phyloP scores from a whole-genome alignment of 306 rosid genomes.

The Boehmeria nivea region DNA sequence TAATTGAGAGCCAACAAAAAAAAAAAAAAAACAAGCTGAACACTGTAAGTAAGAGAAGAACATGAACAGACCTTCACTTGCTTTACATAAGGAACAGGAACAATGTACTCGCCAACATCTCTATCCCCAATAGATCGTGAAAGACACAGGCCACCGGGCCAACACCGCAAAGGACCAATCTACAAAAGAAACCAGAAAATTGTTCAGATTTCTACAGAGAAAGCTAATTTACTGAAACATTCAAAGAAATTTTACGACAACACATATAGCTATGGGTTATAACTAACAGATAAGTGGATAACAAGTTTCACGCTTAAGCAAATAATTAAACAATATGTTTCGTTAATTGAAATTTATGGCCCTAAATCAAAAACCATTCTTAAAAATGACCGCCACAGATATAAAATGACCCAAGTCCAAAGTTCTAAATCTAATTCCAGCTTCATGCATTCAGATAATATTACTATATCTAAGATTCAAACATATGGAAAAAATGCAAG shows the following conservation, averaged over 20 bases:
- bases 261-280: too few relatives aligned
- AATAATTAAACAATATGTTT: too few relatives aligned
- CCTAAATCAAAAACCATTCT: too few relatives aligned
- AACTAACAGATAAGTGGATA: too few relatives aligned
- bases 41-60: slow-evolving; percentile 7
- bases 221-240: too few relatives aligned
- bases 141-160: slow-evolving; percentile 99
- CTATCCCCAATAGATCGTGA: slow-evolving; percentile 94
- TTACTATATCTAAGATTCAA: background rate
- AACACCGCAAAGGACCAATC: slow-evolving; percentile 99
- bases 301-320: too few relatives aligned
- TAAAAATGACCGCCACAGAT: too few relatives aligned
- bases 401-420: too few relatives aligned
- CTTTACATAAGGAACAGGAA: slow-evolving; percentile 93
- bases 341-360: too few relatives aligned
- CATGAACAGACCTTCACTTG: slow-evolving; percentile 81
- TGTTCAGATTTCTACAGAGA: background rate
- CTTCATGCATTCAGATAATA: background rate
- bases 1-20: slow-evolving; percentile 5
- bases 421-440: too few relatives aligned
- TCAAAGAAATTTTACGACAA: too few relatives aligned
- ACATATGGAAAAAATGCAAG: background rate
- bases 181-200: slow-evolving; percentile 16
- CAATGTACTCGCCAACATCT: slow-evolving; percentile 94
- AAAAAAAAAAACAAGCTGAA: background rate